These are phyloP conservation scores for Mycosarcoma mackinlayi DNA, from an alignment of 1,284 basidiomycete species.

Conservation along the genomic window DNA sequence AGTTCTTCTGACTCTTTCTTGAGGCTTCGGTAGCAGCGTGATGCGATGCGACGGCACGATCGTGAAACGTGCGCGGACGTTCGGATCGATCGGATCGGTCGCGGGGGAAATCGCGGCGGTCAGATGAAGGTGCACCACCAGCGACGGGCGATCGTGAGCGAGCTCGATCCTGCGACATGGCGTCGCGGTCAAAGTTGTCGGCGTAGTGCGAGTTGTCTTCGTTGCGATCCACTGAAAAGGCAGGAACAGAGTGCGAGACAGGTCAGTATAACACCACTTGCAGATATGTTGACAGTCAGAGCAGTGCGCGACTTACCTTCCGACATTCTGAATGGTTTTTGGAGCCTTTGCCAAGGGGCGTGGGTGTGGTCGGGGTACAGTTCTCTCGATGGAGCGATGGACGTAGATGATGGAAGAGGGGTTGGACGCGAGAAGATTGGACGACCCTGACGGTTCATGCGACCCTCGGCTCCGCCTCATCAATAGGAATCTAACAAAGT, in stretches of 20 bases:
- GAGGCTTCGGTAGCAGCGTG: slow-evolving; percentile 70
- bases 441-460: slow-evolving; percentile 6
- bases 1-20: slow-evolving; percentile 94
- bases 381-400: background rate
- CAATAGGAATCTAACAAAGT: background rate
- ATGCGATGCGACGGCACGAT: slow-evolving; percentile 34
- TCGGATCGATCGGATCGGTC: slow-evolving; percentile 26
- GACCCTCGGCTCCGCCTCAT: slow-evolving; percentile 23
- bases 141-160: slow-evolving; percentile 43
- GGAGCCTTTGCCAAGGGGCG: background rate
- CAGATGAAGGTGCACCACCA: slow-evolving; percentile 29
- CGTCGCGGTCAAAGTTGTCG: slow-evolving; percentile 38
- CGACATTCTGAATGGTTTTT: slow-evolving; percentile 18
- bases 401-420: background rate
- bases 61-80: slow-evolving; percentile 36
- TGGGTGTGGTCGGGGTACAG: background rate
- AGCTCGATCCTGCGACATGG: slow-evolving; percentile 44
- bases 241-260: background rate
- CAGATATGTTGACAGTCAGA: background rate
- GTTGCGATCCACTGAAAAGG: slow-evolving; percentile 26
- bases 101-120: slow-evolving; percentile 19
- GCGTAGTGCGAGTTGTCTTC: slow-evolving; percentile 35
- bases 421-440: background rate
- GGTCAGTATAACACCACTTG: background rate
- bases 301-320: slow-evolving; percentile 23